Conservation (phyloP, 2,329 filamentous ascomycete genomes). For the Ophiostoma sp. region DNA sequence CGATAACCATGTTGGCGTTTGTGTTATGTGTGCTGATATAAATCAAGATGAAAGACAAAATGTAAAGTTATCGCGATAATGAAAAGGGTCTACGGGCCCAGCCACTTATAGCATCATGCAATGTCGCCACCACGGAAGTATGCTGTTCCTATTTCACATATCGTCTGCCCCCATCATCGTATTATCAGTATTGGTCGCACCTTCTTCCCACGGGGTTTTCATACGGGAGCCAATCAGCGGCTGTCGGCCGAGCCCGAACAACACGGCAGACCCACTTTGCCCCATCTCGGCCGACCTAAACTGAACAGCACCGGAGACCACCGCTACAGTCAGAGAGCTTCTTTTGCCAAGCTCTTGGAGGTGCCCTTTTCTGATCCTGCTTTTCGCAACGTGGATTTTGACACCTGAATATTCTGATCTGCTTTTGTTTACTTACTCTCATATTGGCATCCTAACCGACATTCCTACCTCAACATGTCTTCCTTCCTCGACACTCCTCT, state of each 20-base stretch:
- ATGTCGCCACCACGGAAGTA: not conserved
- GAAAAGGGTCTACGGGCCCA: not conserved
- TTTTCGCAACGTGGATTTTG: not conserved
- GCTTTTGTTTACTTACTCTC: not conserved
- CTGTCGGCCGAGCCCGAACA: conserved; percentile 15
- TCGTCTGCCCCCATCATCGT: not conserved
- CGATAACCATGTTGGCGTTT: conserved; percentile 32
- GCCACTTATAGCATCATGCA: not conserved
- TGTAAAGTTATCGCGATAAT: not conserved
- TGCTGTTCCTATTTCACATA: not conserved
- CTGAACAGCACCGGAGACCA: not conserved
- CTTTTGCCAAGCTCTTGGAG: not conserved
- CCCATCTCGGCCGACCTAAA: conserved; percentile 9
- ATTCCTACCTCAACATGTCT: not conserved
- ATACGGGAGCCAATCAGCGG: not conserved
- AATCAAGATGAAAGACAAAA: not conserved
- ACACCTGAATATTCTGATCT: not conserved
- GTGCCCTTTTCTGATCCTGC: not conserved
- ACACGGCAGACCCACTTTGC: conserved; percentile 6
- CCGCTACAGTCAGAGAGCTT: not conserved
- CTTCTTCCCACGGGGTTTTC: not conserved
- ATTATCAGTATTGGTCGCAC: not conserved
- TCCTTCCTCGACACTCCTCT: conserved; percentile 11
- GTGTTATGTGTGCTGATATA: not conserved
- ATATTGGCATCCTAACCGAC: not conserved